Base-by-base conservation (phyloP, 2,329 filamentous ascomycete genomes). In the Paraphoma chrysanthemicola region DNA sequence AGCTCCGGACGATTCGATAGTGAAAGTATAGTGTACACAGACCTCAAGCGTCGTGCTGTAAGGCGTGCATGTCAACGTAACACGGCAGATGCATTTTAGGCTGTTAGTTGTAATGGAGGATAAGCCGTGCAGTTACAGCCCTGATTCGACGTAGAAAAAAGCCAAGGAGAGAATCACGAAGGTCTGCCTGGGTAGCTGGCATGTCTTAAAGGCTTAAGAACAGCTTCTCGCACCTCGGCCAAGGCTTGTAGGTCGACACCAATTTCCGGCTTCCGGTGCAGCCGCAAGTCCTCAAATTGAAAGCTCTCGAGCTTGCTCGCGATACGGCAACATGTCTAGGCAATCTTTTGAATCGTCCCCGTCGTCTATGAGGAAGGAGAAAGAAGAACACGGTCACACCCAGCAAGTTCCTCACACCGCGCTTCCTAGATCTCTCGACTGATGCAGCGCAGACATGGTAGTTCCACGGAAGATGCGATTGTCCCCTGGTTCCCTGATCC, bases 401-500 rank as follows among this genome's bases (percentile, higher is more conserved):
- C 33, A 36, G 33, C 14, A 10, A 14, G 33, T 36, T 36, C 14
- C 3, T 36, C 33, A 36, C 33, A 23, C 23, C 23, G 23, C 23
- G 23, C 23, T 23, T 3, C 23, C 23, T 23, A 2, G 23, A 23
- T 23, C 2, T 23, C 33, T 36, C 14, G 33, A 44, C 17, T 44
- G 12, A 44, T 18, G 7, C 23, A 28, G 5, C 9, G 5, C 33
- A 48, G 45, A 6, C 45, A 48, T 36, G 29, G 30, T n/a, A 38
- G 17, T 10, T 23, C 30, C 8, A 9, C 29, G 3, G 30, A 36
- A 10, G 33, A 38, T 17, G 45, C 45, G 17, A 23, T 30, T 2
- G 45, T 48, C 7, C 45, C 45, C 7, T 48, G 45, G 45, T 48
- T 36, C 36, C 45, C 30, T 23, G 23, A 23, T 53, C 58, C 58